Evolutionary conservation across 257 asterid genomes (phyloP), one percentile per base, ranked within the genome.

Genomic region (Solanum arcanum): DNA sequence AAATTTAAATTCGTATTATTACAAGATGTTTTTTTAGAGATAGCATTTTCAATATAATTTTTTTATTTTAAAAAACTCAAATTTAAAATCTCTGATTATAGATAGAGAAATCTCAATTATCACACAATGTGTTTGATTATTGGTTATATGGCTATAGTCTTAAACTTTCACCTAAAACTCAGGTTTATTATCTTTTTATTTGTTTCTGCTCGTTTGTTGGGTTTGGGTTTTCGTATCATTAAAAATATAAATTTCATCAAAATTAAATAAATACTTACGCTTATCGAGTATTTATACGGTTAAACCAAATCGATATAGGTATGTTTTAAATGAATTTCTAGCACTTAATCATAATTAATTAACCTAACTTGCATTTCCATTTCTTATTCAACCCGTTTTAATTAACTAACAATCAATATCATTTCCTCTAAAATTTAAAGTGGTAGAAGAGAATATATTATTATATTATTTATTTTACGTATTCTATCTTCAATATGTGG

Each of bases 21-120:
- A 1, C 1, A 1, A 23, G 1, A 62, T 1, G 3, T 1, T n/a
- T 10, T 62, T 62, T 4, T 23, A 62, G 29, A 10, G 1, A 3
- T 62, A 0, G 0, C 1, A 5, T 27, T n/a, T 2, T 0, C 9
- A 25, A 25, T 13, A 5, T 12, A 0, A n/a, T 5, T n/a, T 25
- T 64, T 25, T 0, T 6, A 62, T 62, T 62, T 9, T 62, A 2
- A 64, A 5, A 64, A 0, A 4, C 0, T 12, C 18, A 1, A 64
- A 2, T 12, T 27, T 0, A 12, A 64, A 25, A n/a, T 0, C 18
- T n/a, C 33, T 12, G 0, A 64, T 64, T 64, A 64, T n/a, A 12
- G 37, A 35, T 35, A 35, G 37, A 35, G 6, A 35, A 35, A 35
- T 35, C 37, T 35, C 37, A 35, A 35, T 35, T 35, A 35, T 35